phyloP scores from a whole-genome alignment of 163 green algal genomes.

The Chlamydomonas reinhardtii region DNA sequence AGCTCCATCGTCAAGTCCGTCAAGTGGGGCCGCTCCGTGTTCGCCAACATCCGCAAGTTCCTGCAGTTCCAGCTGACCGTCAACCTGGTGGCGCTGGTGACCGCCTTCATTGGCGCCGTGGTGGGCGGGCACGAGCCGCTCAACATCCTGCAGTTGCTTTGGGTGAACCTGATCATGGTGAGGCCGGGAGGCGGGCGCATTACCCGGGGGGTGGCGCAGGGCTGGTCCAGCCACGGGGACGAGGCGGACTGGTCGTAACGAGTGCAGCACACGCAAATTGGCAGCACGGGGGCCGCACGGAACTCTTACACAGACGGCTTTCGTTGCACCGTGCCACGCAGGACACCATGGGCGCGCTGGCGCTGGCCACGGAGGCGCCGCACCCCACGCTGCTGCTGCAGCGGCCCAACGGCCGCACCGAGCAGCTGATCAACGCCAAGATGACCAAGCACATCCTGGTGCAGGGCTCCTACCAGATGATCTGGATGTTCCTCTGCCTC shows the following conservation, averaged over 20 bases:
- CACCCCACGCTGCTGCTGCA: slow-evolving; percentile 81
- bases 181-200: neutral
- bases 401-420: slow-evolving; percentile 56
- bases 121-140: slow-evolving; percentile 84
- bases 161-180: slow-evolving; percentile 99
- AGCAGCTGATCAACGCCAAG: slow-evolving; percentile 81
- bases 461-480: slow-evolving; percentile 82
- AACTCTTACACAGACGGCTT: no score
- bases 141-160: slow-evolving; percentile 94
- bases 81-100: slow-evolving; percentile 93
- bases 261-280: no score
- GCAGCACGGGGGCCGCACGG: no score
- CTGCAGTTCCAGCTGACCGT: slow-evolving; percentile 94
- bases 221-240: no score
- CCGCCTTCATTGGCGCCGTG: slow-evolving; percentile 92
- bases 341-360: slow-evolving; percentile 87
- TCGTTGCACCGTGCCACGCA: neutral
- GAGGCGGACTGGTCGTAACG: no score
- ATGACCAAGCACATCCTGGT: slow-evolving; percentile 94
- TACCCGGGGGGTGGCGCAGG: no score
- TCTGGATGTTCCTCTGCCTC: slow-evolving; percentile 92
- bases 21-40: slow-evolving; percentile 96
- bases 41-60: slow-evolving; percentile 99
- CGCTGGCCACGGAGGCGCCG: slow-evolving; percentile 90
- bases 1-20: slow-evolving; percentile 92